Conservation (phyloP, 2,329 filamentous ascomycete species). For the Diaporthe sp. region DNA sequence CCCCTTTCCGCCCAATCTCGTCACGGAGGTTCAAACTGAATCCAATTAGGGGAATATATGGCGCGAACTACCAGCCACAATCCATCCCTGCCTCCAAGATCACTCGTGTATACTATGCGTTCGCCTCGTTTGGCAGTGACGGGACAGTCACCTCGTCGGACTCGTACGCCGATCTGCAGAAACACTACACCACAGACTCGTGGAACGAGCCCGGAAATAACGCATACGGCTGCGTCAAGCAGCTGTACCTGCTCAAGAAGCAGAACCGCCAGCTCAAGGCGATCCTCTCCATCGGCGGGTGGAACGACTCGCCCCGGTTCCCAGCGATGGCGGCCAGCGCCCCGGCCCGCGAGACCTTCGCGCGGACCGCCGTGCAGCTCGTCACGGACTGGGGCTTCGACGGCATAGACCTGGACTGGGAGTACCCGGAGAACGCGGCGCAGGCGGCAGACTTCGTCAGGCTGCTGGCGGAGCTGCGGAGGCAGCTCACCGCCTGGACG, state of each 20-base stretch:
- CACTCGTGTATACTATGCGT: conserved; percentile 78
- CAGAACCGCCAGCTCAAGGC: conserved; percentile 80
- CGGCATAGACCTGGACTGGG: conserved; percentile 68
- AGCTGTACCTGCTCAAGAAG: conserved; percentile 81
- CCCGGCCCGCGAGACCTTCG: conserved; percentile 72
- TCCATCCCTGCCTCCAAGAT: conserved; percentile 75
- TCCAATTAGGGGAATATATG: conserved; percentile 50
- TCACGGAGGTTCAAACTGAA: background rate
- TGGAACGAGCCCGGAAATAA: conserved; percentile 68
- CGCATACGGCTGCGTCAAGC: conserved; percentile 81
- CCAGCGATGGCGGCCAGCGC: conserved; percentile 69
- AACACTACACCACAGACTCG: conserved; percentile 75
- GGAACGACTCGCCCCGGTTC: conserved; percentile 80
- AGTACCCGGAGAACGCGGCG: conserved; percentile 55
- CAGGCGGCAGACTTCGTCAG: conserved; percentile 49
- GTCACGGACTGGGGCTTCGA: conserved; percentile 75
- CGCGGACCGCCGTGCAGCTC: conserved; percentile 73
- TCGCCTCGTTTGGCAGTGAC: conserved; percentile 56
- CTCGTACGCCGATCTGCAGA: conserved; percentile 71
- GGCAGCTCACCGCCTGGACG: conserved; percentile 46
- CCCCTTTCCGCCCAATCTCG: background rate
- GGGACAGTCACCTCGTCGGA: conserved; percentile 68
- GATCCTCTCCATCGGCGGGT: conserved; percentile 85
- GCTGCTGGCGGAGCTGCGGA: conserved; percentile 55
- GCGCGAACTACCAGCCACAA: conserved; percentile 68